Conservation (phyloP, 108 stramenopile species). For the Nannochloropsis gaditana region DNA sequence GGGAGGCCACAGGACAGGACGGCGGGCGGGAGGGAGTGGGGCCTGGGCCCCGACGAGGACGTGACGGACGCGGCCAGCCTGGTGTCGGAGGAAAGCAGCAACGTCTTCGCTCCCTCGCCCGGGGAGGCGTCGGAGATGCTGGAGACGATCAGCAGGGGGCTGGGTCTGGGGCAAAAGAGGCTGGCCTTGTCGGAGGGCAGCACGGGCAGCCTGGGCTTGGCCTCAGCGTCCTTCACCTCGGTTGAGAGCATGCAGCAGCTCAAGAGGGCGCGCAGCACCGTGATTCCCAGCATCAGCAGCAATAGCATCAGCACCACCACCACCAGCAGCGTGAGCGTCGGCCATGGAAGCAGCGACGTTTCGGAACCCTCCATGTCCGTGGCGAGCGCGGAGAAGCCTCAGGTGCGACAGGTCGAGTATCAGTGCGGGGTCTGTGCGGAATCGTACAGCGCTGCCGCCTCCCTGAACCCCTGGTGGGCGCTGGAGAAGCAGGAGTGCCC, state of each 20-base stretch:
- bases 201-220: not conserved
- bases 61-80: not conserved
- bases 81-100: not conserved
- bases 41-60: not conserved
- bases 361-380: not conserved
- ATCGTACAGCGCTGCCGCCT: not conserved
- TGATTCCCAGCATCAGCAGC: not conserved
- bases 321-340: not conserved
- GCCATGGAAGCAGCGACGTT: not conserved
- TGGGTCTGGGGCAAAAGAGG: not conserved
- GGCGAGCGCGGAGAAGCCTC: conserved; percentile 2
- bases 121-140: not conserved
- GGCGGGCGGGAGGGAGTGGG: not conserved
- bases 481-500: conserved; percentile 31
- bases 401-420: conserved; percentile 1
- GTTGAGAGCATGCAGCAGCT: not conserved
- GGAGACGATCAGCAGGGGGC: not conserved
- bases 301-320: not conserved
- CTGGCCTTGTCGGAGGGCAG: not conserved
- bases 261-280: conserved; percentile 1
- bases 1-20: too few relatives aligned
- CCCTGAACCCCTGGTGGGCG: conserved; percentile 35
- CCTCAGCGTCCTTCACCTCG: not conserved
- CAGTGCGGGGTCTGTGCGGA: conserved; percentile 26
- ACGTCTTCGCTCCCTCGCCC: not conserved